Base-by-base conservation (phyloP, 1,284 basidiomycete species). In the Leccinum colubrinum region DNA sequence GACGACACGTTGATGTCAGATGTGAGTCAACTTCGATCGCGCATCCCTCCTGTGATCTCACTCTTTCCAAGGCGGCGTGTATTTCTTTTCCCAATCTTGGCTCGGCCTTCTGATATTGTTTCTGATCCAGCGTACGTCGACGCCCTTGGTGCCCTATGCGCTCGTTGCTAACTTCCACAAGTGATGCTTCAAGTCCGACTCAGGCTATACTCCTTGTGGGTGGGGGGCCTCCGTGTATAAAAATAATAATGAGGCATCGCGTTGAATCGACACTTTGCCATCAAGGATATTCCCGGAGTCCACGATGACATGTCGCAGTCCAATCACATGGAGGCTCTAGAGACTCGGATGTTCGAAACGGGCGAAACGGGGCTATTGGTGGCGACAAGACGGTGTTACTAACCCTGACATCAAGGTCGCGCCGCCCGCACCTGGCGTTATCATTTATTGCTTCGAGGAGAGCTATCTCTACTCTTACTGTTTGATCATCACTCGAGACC, bases 381-480 rank as follows among this genome's bases (percentile, higher is more conserved):
- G 27, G 6, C 27, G 27, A 27, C 27, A 79, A 50, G 81, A 83
- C 62, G 81, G 86, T 51, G 80, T 93, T 59, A 84, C 85, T 65
- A 91, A 95, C 74, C 79, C 87, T 0, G 80, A 85, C 35, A 77
- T 98, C 71, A 83, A 85, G 68, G 87, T 98, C 60, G 81, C 85
- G 41, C 84, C 91, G 12, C 95, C 95, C 12, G 80, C 88, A n/a
- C 91, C 94, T 4, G 97, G 97, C 51, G 83, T 98, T 59, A 76
- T 99, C 74, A 50, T 98, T 65, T 98, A 97, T 79, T 89, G 95
- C 58, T 90, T 95, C 73, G 95, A 97, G 71, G 95, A 98, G 78
- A 93, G 93, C 63, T 93, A 93, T 1, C 22, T 22, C 22, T 22
- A 22, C 22, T 93, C 97, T 56, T 98, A 98, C 78, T 89, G 89